A percentile compares a stretch with the other conserved stretches of the same genome.
phyloP scores from a whole-genome alignment of 805 yeast species.

The Jamesozyma piceae region DNA sequence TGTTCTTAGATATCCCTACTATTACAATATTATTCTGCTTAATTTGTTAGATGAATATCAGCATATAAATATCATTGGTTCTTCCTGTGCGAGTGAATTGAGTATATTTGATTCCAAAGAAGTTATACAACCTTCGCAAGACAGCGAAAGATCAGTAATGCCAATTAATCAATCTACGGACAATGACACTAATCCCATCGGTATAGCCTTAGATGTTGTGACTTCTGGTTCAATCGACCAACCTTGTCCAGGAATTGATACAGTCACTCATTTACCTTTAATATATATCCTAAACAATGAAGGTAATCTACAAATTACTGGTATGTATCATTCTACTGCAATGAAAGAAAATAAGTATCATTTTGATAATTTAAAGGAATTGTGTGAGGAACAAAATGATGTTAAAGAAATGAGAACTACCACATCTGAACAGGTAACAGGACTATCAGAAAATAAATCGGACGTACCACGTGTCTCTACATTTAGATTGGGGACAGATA shows the following conservation, averaged over 20 bases:
- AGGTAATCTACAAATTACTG: conserved; percentile 57
- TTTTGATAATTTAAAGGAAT: conserved; percentile 7
- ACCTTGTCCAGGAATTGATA: conserved; percentile 53
- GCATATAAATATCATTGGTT: conserved; percentile 39
- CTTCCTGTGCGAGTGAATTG: conserved; percentile 59
- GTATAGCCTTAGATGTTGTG: conserved; percentile 53
- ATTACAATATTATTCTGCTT: conserved; percentile 35
- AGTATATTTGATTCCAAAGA: conserved; percentile 34
- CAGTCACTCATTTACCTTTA: conserved; percentile 54
- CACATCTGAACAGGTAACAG: too few species aligned
- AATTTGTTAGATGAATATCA: conserved; percentile 34
- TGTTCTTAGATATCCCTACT: conserved; percentile 37
- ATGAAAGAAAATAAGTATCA: conserved; percentile 32
- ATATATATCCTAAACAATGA: conserved; percentile 52
- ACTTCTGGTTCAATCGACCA: conserved; percentile 36
- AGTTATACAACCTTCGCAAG: conserved; percentile 47
- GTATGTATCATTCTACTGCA: conserved; percentile 48
- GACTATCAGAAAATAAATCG: too few species aligned
- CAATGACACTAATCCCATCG: conserved; percentile 64
- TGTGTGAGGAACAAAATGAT: neutral
- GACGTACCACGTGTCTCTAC: too few species aligned
- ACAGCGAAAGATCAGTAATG: conserved; percentile 60
- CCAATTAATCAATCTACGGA: conserved; percentile 60
- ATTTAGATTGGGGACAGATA: too few species aligned
- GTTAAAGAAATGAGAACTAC: too few species aligned